Evolutionary conservation across 2,329 filamentous ascomycete genomes (phyloP), one percentile per base, ranked within the genome.

Genomic region (Diaporthe destruens): DNA sequence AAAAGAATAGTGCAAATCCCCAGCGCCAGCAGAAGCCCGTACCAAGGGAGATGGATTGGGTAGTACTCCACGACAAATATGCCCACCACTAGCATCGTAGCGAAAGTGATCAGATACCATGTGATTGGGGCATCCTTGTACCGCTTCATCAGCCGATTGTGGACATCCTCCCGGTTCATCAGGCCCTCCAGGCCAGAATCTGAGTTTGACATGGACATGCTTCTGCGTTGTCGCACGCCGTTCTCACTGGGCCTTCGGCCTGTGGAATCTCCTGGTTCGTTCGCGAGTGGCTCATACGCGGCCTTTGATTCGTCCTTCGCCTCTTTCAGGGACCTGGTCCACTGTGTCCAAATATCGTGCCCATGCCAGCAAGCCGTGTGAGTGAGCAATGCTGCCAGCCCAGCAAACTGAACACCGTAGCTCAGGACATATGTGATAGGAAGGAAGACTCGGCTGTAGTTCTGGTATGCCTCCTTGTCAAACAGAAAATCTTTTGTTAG

Each of bases 1-100:
- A 97, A 97, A 74, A 97, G 92, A 70, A 96, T 82, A 25, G 91
- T 90, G 74, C 94, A 94, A 69, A 97, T 94, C 34, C 86, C 89
- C 2, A 97, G 87, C 1, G 94, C 93, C 7, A 97, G 87, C 20
- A 97, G 85, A 3, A 97, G 86, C 5, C 94, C 94, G 78, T 96
- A 96, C 92, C 94, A 97, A 0, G 94, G 94, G 1, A 97, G 85
- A 79, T 95, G 91, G 57, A 96, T 88, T 0, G 94, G 94, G 79
- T 94, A 94, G 78, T 95, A 94, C 83, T 96, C 94, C 36, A 96
- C 93, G 14, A 96, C 88, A 79, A 95, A 96, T 66, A 96, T 94
- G 59, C 93, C 94, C 69, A 95, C 91, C 12, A 90, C 90, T 7
- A 91, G 88, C 93, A 96, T 96, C 66, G 88, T 89, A 16, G 92